phyloP scores from a whole-genome alignment of 2,329 filamentous ascomycete genomes.

The Colletotrichum tanaceti region DNA sequence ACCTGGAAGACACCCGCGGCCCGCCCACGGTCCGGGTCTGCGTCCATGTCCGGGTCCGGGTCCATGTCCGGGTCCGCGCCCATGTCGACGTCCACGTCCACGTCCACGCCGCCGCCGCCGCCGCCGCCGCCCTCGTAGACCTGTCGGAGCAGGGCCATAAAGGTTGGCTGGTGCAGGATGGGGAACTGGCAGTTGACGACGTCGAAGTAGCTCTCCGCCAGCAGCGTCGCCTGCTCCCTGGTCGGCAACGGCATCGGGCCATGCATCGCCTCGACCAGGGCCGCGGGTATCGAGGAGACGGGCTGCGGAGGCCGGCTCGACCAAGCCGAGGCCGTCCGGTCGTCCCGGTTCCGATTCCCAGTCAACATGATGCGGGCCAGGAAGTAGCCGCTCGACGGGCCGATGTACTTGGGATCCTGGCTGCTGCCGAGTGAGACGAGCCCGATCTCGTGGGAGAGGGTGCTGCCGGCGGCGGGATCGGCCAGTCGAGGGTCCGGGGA shows the following conservation, averaged over 20 bases:
- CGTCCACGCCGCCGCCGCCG: too few species aligned
- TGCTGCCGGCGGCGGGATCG: slow-evolving; percentile 42
- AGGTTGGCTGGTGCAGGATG: slow-evolving; percentile 59
- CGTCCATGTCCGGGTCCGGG: too few species aligned
- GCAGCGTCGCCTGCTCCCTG: slow-evolving; percentile 51
- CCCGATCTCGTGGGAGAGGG: slow-evolving; percentile 63
- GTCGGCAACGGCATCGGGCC: slow-evolving; percentile 49
- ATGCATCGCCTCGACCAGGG: slow-evolving; percentile 49
- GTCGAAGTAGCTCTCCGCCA: slow-evolving; percentile 61
- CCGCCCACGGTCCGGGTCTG: slow-evolving; percentile 41
- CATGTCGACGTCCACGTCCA: too few species aligned
- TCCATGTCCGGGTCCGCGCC: too few species aligned
- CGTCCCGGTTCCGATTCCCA: slow-evolving; percentile 50
- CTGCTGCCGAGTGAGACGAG: slow-evolving; percentile 62
- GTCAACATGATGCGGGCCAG: slow-evolving; percentile 61
- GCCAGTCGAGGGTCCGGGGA: slow-evolving; percentile 31
- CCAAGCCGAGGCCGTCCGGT: slow-evolving; percentile 37
- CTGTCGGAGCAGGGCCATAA: slow-evolving; percentile 47
- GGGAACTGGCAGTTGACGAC: slow-evolving; percentile 62
- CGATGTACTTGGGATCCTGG: slow-evolving; percentile 63
- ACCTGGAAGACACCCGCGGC: slow-evolving; percentile 58
- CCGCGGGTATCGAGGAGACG: slow-evolving; percentile 43
- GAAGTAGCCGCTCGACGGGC: slow-evolving; percentile 67
- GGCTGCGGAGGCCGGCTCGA: not conserved
- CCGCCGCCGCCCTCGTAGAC: slow-evolving; percentile 48